Evolutionary conservation across 1,284 basidiomycete genomes (phyloP), one percentile per base, ranked within the genome.

Genomic region (Naganishia albida): DNA sequence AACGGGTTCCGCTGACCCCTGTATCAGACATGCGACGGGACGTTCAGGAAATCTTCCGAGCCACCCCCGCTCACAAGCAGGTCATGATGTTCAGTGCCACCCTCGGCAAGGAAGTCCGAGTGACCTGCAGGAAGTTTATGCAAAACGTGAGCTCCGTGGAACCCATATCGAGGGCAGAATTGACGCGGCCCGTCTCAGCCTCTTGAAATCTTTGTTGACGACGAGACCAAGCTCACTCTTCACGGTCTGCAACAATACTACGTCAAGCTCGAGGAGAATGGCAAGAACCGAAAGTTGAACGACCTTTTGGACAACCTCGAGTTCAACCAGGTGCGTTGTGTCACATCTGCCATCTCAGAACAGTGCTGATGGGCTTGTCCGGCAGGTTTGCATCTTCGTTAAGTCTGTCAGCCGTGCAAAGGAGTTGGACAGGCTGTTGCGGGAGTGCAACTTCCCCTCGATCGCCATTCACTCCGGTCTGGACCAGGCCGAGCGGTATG

Each of bases 41-140:
- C 79, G 95, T 99, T 69, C 96, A 99, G 86, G 96, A 99, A 83
- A 98, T 99, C 75, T 99, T 99, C 87, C 89, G 94, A 73, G 87
- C 93, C 18, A 99, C 96, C n/a, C 96, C 96, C 65, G 95, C 97
- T 81, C 93, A 97, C 86, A 99, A 99, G 84, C 96, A 99, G 85
- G 96, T 99, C 71, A 99, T 99, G 96, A 99, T 99, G 96, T 99
- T 99, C 85, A 95, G 92, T 73, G 96, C 96, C 52, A 99, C 96
- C 0, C 83, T 99, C 68, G 87, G 93, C 65, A 99, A 99, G 84
- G 96, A 99, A 71, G 95, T 99, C 68, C 86, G 96, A 65, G 86
- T 88, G 7, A 98, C 94, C 0, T 99, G 96, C 86, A 99, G 99
- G 83, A 99, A 99, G 81, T 99, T 99, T 80, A 99, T 99, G 96